These are phyloP conservation scores for Phaffomyces opuntiae DNA, from an alignment of 805 yeast genomes.

Conservation along the genomic window DNA sequence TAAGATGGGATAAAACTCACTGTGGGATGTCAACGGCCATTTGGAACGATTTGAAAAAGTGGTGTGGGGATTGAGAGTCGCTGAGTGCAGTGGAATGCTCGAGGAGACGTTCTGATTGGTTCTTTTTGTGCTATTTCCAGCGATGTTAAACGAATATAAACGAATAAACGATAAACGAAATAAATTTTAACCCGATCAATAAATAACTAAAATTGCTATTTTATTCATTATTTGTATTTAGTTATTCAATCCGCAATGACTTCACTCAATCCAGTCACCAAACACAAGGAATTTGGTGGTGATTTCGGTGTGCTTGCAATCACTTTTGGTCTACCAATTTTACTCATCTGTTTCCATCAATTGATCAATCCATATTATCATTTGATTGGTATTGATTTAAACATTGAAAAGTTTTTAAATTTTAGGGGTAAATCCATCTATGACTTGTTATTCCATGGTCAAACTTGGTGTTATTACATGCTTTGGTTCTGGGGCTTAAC, in stretches of 20 bases:
- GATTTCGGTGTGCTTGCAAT: conserved; percentile 63
- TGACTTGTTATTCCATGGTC: conserved; percentile 33
- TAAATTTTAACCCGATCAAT: too few relatives aligned
- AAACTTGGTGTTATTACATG: conserved; percentile 58
- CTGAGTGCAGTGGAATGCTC: too few relatives aligned
- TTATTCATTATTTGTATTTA: neutral
- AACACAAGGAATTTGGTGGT: conserved; percentile 72
- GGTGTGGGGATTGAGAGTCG: too few relatives aligned
- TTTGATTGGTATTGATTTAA: conserved; percentile 40
- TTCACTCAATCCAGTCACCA: conserved; percentile 61
- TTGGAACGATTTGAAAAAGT: neutral
- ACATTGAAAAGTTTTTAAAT: conserved; percentile 29
- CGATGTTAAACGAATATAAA: neutral
- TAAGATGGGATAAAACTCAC: conserved; percentile 9
- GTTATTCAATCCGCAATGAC: conserved; percentile 1
- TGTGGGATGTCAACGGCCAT: conserved; percentile 24
- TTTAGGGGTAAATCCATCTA: conserved; percentile 29
- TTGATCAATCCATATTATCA: conserved; percentile 55
- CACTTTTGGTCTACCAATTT: conserved; percentile 57
- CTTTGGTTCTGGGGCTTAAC: conserved; percentile 68
- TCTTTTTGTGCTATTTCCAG: too few relatives aligned
- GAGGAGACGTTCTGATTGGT: too few relatives aligned
- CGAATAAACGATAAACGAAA: neutral
- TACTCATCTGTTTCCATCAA: conserved; percentile 53
- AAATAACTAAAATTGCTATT: neutral